Conservation (phyloP, 768 basidiomycete species). For the Sarcodon aspratus region DNA sequence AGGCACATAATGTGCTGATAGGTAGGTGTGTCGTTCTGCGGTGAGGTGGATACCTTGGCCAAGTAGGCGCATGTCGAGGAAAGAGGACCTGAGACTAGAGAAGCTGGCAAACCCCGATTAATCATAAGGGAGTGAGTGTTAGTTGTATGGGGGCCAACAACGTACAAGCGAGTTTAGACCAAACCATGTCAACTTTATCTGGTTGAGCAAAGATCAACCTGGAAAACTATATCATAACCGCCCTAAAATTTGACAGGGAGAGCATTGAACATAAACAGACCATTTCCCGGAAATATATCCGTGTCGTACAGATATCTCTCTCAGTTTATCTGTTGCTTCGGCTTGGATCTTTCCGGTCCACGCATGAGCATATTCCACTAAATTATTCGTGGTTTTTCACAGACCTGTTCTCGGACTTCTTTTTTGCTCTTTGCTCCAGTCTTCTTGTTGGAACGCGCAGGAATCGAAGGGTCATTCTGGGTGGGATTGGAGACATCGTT, state of each 20-base stretch:
- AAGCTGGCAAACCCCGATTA: slow-evolving; percentile 26
- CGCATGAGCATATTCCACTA: neutral
- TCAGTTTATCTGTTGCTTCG: slow-evolving; percentile 45
- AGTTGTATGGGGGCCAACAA: neutral
- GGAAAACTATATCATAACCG: neutral
- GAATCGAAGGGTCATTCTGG: slow-evolving; percentile 57
- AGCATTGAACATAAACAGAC: slow-evolving; percentile 17
- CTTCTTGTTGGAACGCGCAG: slow-evolving; percentile 58
- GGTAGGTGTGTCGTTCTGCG: slow-evolving; percentile 31
- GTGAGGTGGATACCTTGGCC: slow-evolving; percentile 60
- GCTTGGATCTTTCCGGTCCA: slow-evolving; percentile 36
- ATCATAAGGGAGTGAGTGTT: neutral
- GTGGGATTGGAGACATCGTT: neutral
- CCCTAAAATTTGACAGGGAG: neutral
- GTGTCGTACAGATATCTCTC: slow-evolving; percentile 44
- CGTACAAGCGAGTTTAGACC: slow-evolving; percentile 52
- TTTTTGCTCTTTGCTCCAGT: slow-evolving; percentile 66
- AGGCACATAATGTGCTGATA: slow-evolving; percentile 60
- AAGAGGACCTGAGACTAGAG: slow-evolving; percentile 53
- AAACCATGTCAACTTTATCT: slow-evolving; percentile 53
- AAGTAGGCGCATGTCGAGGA: slow-evolving; percentile 40
- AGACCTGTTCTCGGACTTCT: slow-evolving; percentile 58
- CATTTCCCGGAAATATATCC: slow-evolving; percentile 58
- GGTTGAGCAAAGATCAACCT: slow-evolving; percentile 60
- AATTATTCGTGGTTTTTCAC: neutral